phyloP scores from a whole-genome alignment of 225 moss, liverwort and hornwort genomes.

The Ulota crispa region DNA sequence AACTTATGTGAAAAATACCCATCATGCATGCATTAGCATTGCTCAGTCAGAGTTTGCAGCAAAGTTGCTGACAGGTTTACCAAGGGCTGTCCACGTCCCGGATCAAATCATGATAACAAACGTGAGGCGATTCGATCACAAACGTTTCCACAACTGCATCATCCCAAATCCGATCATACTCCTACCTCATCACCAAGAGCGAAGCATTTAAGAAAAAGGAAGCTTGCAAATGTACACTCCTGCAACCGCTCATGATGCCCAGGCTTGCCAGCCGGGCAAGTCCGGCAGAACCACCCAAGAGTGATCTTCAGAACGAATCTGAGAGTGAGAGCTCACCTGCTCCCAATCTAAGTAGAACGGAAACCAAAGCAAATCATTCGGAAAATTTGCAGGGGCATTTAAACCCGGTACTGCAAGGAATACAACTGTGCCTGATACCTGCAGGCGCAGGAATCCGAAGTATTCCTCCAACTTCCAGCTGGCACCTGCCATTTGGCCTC shows the following conservation, averaged over 20 bases:
- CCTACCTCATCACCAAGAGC: too few species aligned
- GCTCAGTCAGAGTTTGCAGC: background rate
- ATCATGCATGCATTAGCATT: background rate
- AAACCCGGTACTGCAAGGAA: background rate
- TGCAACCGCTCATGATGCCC: background rate
- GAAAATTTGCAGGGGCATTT: background rate
- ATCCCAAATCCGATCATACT: background rate
- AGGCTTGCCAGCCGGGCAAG: background rate
- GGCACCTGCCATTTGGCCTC: slow-evolving; percentile 16
- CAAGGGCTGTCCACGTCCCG: background rate
- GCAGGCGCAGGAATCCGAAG: background rate
- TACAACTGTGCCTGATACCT: slow-evolving; percentile 12
- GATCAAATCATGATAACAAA: background rate
- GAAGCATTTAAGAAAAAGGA: background rate
- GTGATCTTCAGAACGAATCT: background rate
- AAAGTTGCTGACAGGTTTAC: background rate
- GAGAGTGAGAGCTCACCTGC: too few species aligned
- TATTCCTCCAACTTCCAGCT: background rate
- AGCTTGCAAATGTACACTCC: background rate
- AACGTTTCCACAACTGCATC: background rate
- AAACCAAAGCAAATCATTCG: background rate
- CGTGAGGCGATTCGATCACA: background rate
- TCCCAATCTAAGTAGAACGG: background rate
- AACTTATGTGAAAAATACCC: background rate
- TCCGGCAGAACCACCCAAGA: background rate